Evolutionary conservation across 139 green algal genomes (phyloP).

Genomic region (Asterochloris erici): DNA sequence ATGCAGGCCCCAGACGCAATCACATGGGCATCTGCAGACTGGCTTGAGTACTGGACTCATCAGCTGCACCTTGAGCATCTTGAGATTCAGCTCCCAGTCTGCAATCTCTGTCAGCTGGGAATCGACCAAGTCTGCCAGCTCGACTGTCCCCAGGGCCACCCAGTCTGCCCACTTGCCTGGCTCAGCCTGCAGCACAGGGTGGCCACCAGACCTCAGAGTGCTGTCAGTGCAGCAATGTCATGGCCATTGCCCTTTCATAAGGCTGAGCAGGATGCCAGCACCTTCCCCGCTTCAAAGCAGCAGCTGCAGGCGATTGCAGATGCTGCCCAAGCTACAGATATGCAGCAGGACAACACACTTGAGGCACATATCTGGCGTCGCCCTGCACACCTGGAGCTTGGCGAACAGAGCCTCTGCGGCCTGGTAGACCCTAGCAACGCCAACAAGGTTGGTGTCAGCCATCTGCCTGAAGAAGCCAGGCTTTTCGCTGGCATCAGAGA

Average conservation of each 20-base stretch:
- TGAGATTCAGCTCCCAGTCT: constrained; percentile 76
- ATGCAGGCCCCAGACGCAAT: background rate
- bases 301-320: no score
- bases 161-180: constrained; percentile 71
- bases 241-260: no score
- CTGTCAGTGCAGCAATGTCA: no score
- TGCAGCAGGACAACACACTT: no score
- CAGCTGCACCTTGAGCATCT: constrained; percentile 55
- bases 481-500: constrained; percentile 59
- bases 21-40: no score
- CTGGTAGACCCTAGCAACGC: constrained; percentile 63
- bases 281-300: no score
- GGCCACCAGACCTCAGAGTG: no score
- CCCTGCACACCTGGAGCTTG: constrained; percentile 21
- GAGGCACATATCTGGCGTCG: no score
- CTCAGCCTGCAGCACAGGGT: constrained; percentile 40
- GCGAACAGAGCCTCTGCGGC: constrained; percentile 45
- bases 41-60: no score
- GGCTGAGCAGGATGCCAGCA: no score
- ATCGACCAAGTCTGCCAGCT: constrained; percentile 75
- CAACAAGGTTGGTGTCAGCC: constrained; percentile 43
- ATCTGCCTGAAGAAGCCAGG: constrained; percentile 76
- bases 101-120: constrained; percentile 47
- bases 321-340: no score
- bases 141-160: constrained; percentile 58